A percentile compares a stretch with the other conserved stretches of the same genome.
These are phyloP conservation scores for Loxodes magnus DNA, from an alignment of 73 alveolate species.

Conservation along the genomic window DNA sequence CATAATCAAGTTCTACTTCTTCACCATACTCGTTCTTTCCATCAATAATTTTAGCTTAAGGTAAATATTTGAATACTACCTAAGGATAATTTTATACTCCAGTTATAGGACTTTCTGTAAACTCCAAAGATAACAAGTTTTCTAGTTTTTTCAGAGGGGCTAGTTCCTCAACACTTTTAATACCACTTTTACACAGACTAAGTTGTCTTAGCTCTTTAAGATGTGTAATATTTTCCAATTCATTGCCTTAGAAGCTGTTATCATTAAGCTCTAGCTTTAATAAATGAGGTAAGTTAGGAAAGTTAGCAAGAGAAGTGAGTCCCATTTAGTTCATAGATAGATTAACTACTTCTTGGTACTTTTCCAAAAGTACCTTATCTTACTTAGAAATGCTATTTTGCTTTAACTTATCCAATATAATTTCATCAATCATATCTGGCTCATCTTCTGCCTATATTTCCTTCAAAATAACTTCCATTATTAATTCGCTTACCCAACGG, in stretches of 20 bases:
- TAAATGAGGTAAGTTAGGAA: conserved; percentile 22
- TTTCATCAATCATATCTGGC: conserved; percentile 16
- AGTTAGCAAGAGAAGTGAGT: conserved; percentile 19
- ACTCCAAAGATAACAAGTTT: conserved; percentile 17
- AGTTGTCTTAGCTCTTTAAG: conserved; percentile 10
- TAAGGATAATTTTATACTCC: conserved; percentile 7
- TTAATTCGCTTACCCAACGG: no score
- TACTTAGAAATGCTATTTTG: conserved; percentile 7
- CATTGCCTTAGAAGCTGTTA: conserved; percentile 13
- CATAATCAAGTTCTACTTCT: conserved; percentile 16
- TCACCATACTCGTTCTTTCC: conserved; percentile 19
- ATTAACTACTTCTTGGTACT: conserved; percentile 13
- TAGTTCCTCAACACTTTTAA: conserved; percentile 13
- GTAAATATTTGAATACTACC: conserved; percentile 6
- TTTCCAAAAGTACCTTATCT: conserved; percentile 9
- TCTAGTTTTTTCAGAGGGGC: conserved; percentile 10
- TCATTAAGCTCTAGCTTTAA: conserved; percentile 21
- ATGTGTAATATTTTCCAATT: conserved; percentile 6
- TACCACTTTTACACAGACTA: conserved; percentile 21
- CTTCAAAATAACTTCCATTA: conserved; percentile 12
- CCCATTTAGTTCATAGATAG: conserved; percentile 21
- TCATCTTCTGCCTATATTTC: conserved; percentile 13
- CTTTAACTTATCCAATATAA: conserved; percentile 20
- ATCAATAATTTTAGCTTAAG: conserved; percentile 15
- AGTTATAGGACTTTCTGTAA: conserved; percentile 13